Evolutionary conservation across 2,329 filamentous ascomycete genomes (phyloP).

Genomic region (Coniochaeta sp.): DNA sequence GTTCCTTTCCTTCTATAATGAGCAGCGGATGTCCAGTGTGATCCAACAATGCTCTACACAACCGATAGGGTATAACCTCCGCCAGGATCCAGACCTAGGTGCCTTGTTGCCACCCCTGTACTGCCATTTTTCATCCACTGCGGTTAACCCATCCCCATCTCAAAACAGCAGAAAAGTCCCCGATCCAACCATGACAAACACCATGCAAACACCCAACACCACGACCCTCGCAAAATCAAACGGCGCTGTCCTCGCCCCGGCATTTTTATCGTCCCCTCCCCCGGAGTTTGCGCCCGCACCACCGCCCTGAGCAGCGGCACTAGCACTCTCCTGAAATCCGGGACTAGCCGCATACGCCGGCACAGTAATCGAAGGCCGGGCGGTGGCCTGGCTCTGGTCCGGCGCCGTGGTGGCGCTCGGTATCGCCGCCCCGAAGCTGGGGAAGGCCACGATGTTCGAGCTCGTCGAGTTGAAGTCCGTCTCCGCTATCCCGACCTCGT

Average conservation of each 20-base stretch:
- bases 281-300: background rate
- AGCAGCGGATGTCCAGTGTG: background rate
- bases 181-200: conserved; percentile 24
- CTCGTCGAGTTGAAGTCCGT: conserved; percentile 49
- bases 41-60: background rate
- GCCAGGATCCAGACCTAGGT: background rate
- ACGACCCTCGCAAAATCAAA: background rate
- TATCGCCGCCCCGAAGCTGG: conserved; percentile 40
- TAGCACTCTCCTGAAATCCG: conserved; percentile 25
- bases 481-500: conserved; percentile 46
- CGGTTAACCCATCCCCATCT: too few species aligned
- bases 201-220: conserved; percentile 21
- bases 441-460: conserved; percentile 42
- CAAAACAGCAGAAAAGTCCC: conserved; percentile 20
- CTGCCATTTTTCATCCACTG: background rate
- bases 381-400: conserved; percentile 27
- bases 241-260: background rate
- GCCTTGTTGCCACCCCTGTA: background rate
- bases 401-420: conserved; percentile 40
- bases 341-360: conserved; percentile 27
- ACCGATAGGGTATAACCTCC: background rate
- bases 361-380: conserved; percentile 15
- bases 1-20: background rate
- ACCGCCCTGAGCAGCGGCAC: conserved; percentile 6
- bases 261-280: background rate